Base-by-base conservation (phyloP, 2,329 filamentous ascomycete genomes). In the Microdochium paspali region DNA sequence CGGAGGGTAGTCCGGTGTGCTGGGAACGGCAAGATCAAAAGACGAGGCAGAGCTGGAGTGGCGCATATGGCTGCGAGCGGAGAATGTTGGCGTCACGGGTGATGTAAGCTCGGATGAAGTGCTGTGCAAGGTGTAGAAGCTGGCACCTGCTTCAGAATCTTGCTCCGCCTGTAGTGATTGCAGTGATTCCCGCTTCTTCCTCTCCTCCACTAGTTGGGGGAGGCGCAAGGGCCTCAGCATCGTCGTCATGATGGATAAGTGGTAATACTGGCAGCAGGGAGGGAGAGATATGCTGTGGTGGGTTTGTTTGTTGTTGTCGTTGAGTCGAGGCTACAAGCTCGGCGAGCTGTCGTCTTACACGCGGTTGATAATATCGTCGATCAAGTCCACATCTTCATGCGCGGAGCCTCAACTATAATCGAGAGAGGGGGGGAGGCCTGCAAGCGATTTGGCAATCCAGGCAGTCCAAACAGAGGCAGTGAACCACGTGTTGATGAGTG, bases 1-100 rank as follows among this genome's bases (percentile, higher is more conserved):
- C 47, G 73, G 83, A 52, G 65, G 66, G 59, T 67, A 66, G 55
- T 82, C 80, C 51, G 61, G 61, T 55, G 67, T 67, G 4, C 64
- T 60, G 20, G 74, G 68, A 15, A 77, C 71, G 26, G 74, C 69
- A 9, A 87, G 73, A 48, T 86, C 84, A 48, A 88, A 71, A 4
- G 90, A 95, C 1, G 90, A 95, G 24, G 77, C 76, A 0, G 89
- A 93, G 67, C 87, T 91, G 23, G 82, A 77, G 56, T 79, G 80
- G 56, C 82, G 77, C 44, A 77, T 67, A 63, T 85, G 82, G 28
- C 79, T 78, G 50, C 77, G 77, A 44, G 82, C 65, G 3, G 76
- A 84, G 59, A 85, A 87, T 18, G 82, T 86, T 21, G 85, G 84
- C 39, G 84, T 87, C 31, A 83, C 69, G 46, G 85, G 85, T 20